Base-by-base conservation (phyloP, 192 early-diverging fungal species). In the Coemansia sp. region DNA sequence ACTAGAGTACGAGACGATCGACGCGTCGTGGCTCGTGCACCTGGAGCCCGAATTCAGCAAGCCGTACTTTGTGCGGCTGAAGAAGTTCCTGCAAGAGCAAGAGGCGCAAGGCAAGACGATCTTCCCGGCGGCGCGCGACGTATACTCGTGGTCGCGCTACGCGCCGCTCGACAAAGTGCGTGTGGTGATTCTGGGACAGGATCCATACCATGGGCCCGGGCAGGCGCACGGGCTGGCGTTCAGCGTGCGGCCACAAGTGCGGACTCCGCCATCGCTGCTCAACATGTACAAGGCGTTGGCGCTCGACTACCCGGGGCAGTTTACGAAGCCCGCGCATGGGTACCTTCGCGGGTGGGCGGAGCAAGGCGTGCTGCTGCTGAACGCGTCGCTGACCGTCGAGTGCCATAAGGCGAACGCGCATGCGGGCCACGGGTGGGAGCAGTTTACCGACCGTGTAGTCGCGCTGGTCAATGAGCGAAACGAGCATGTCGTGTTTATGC, bases 101-200 rank as follows among this genome's bases (percentile, higher is more conserved):
- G 71, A 80, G 16, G 59, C 44, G 10, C 63, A 65, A 24, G 82
- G 77, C 9, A 80, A 88, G 24, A 69, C 72, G 26, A 75, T 98
- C 20, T 98, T 89, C 73, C 96, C 96, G 8, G 82, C 86, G 36
- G 85, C 82, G 68, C 67, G 59, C 5, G 87, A 94, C 43, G 87
- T 95, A 43, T 98, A 96, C 75, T 90, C 89, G 58, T 92, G 92
- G 92, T 89, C 91, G 8, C 88, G 89, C 45, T 95, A 86, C 62
- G 79, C 84, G 60, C 89, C 91, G 23, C 81, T 91, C 5, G 69
- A 72, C 9, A 67, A 79, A 3, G 90, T 98, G 30, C 85, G 86
- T 41, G 92, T 97, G 24, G 95, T 98, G 23, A 95, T 98, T 48
- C 66, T 98, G 56, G 97, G 97, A 6, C 97, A 98, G 88, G 93